These are phyloP conservation scores for Dendrocalamus latiflorus DNA, from an alignment of 202 grass and related monocot species.

Conservation along the genomic window DNA sequence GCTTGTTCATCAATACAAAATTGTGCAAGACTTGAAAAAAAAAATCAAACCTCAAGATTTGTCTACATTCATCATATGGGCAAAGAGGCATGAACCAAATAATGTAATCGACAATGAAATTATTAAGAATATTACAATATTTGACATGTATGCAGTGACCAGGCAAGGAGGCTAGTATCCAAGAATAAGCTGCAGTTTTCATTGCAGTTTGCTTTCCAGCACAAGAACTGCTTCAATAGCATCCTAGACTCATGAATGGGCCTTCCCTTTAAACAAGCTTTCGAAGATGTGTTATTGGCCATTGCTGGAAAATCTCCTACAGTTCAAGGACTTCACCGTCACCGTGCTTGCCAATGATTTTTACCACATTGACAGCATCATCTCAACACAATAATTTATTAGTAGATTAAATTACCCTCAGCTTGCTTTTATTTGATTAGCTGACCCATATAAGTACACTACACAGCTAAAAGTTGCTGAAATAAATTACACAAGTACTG, in stretches of 20 bases:
- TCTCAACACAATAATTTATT: background rate
- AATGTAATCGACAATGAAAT: background rate
- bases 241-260: background rate
- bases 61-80: background rate
- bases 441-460: background rate
- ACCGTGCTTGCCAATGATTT: background rate
- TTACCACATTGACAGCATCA: background rate
- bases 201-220: background rate
- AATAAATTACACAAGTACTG: background rate
- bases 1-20: background rate
- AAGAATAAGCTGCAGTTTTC: background rate
- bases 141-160: too few relatives aligned
- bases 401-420: background rate
- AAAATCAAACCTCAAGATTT: background rate
- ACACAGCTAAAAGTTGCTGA: background rate
- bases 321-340: background rate
- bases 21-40: background rate
- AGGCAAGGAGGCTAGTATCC: background rate
- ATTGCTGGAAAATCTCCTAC: background rate
- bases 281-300: background rate
- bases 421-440: background rate
- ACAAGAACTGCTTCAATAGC: background rate
- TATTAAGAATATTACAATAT: background rate
- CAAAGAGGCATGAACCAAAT: background rate
- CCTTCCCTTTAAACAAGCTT: background rate